Percentiles rank a stretch among this genome's conserved stretches.
Evolutionary conservation across 768 basidiomycete genomes (phyloP).

Genomic region (Rhodotorula diobovata): DNA sequence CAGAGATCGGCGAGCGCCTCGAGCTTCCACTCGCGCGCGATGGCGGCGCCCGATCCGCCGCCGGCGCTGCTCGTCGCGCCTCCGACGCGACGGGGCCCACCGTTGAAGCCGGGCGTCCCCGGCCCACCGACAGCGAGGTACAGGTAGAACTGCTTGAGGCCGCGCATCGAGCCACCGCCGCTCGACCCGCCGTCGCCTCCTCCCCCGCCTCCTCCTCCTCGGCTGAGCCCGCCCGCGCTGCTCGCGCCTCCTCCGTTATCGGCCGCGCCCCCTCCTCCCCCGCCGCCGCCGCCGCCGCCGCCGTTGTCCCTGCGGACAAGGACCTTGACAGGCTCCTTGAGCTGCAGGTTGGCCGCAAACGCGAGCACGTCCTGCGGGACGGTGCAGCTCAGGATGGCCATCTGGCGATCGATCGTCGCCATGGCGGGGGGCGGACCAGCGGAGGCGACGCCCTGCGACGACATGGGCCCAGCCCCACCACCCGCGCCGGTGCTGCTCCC

Average conservation of each 20-base stretch:
- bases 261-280: background rate
- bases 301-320: conserved; percentile 69
- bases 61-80: conserved; percentile 26
- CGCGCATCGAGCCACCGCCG: conserved; percentile 50
- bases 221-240: conserved; percentile 44
- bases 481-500: conserved; percentile 37
- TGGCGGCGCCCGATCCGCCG: conserved; percentile 61
- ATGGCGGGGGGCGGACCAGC: background rate
- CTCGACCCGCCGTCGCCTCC: no score
- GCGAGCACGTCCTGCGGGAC: conserved; percentile 94
- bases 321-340: conserved; percentile 95
- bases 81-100: background rate
- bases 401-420: conserved; percentile 67
- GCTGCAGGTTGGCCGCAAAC: conserved; percentile 83
- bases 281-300: conserved; percentile 44
- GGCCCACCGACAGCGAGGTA: conserved; percentile 28
- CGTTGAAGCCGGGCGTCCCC: conserved; percentile 43
- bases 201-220: background rate
- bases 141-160: conserved; percentile 89
- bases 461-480: conserved; percentile 27
- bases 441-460: background rate
- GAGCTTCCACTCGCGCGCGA: conserved; percentile 85
- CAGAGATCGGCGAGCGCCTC: conserved; percentile 85
- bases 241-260: conserved; percentile 44
- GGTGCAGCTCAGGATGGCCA: conserved; percentile 94